Base-by-base conservation (phyloP, 225 moss, liverwort and hornwort genomes). In the Takakia lepidozioides region DNA sequence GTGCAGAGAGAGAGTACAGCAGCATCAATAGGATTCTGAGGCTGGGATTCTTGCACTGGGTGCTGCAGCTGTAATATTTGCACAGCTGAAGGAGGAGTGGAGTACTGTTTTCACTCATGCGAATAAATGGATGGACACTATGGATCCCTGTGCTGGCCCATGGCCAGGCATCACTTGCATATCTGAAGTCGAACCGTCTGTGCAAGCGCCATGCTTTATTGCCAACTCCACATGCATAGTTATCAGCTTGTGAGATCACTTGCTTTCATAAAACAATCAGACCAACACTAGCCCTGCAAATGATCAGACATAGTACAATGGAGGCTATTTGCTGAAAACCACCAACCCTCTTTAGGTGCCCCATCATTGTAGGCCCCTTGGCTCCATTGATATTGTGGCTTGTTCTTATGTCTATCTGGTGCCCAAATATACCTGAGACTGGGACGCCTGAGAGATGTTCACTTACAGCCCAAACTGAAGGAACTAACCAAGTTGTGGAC, bases 131-230 rank as follows among this genome's bases (percentile, higher is more conserved):
- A 68, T 81, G 51, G 73, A 75, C 34, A 65, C 66, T 4, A 63
- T 72, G 56, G 78, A 86, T 55, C 68, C 75, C 3, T 86, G 85
- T 64, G 46, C 52, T 49, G 77, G 76, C 18, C 67, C 69, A 5
- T 86, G 85, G 78, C 68, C 78, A 4, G 85, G 85, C 28, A 29
- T 86, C 43, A 58, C 60, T 43, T 86, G 85, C 36, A 65, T 59
- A 5, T 26, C 57, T 29, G 52, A 16, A 36, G 25, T 30, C 40
- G 44, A n/a, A n/a, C n/a, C n/a, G 8, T 6, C 32, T 32, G 8
- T 22, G 35, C 74, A 50, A 55, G 44, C 54, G 15, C 51, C 74
- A 17, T 86, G 85, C 23, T 63, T 45, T 2, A 53, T 82, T 14
- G 24, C 70, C 25, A 45, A 62, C 51, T 58, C 69, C 34, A 67